Evolutionary conservation across 2,329 filamentous ascomycete species (phyloP), one percentile per base, ranked within the genome.

Genomic region (Plenodomus tracheiphilus): DNA sequence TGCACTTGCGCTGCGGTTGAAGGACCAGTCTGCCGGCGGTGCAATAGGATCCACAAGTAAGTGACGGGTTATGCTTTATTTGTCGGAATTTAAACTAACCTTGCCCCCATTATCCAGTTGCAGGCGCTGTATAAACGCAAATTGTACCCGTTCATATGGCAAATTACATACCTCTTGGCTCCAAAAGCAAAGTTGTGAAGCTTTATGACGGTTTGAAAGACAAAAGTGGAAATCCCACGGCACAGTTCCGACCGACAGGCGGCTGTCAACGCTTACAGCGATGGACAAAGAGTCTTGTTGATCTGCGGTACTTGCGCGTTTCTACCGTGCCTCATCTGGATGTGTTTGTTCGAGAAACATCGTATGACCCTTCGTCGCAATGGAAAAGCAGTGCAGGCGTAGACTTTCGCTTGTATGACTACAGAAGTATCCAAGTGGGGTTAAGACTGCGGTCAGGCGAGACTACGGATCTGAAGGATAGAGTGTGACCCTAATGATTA

Each of bases 71-170:
- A 5, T 25, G 22, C 22, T 10, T 10, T 5, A 25, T 10, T 5
- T 25, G 22, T 10, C 10, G 5, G 22, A 25, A 5, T 5, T 10
- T 10, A 10, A 5, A 10, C 10, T 25, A 25, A 25, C 22, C 22
- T 10, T 25, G 22, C 10, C 22, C 10, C 5, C 22, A 5, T 5
- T 60, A 58, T 34, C 78, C 84, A 3, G 77, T 88, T 37, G 79
- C 84, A 1, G 78, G 78, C 0, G 83, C 84, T 7, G 81, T 88
- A 47, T 88, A 84, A 84, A 82, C 80, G 0, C 75, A 79, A 46
- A 78, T 79, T 2, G 79, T 88, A 50, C 77, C 77, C 13, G 43
- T 38, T 19, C 54, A 51, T 35, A 46, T 63, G 13, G 42, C 30
- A 2, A 41, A 53, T 21, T 58, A 61, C 36, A 43, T 67, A 30